Conservation (phyloP, 768 basidiomycete species). For the Tylopilus felleus region DNA sequence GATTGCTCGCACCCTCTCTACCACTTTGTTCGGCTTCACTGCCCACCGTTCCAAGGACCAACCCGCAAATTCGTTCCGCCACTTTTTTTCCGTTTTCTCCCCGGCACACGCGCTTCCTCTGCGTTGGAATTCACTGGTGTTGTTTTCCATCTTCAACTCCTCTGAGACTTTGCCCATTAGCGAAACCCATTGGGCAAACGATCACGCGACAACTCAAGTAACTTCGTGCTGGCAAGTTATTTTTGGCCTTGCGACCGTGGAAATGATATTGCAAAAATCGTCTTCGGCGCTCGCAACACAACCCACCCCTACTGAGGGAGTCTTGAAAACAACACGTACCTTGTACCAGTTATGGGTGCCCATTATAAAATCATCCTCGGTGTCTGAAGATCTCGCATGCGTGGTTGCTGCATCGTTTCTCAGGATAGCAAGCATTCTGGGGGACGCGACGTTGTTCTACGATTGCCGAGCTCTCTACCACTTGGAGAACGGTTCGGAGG, state of each 20-base stretch:
- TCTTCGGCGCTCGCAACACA: background rate
- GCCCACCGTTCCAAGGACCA: background rate
- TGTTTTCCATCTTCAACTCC: slow-evolving; percentile 36
- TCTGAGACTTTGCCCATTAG: background rate
- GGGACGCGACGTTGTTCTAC: slow-evolving; percentile 36
- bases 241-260: slow-evolving; percentile 39
- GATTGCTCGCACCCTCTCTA: slow-evolving; percentile 15
- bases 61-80: background rate
- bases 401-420: slow-evolving; percentile 44
- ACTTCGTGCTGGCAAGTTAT: slow-evolving; percentile 39
- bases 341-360: slow-evolving; percentile 44
- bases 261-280: slow-evolving; percentile 21
- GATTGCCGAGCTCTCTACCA: slow-evolving; percentile 36
- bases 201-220: slow-evolving; percentile 4
- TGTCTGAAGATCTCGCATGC: slow-evolving; percentile 30
- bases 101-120: slow-evolving; percentile 25
- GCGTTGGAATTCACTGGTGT: slow-evolving; percentile 43
- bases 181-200: background rate
- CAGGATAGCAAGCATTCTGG: slow-evolving; percentile 37
- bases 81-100: slow-evolving; percentile 27
- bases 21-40: slow-evolving; percentile 6
- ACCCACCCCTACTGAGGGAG: background rate
- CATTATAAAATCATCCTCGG: slow-evolving; percentile 17
- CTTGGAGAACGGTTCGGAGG: slow-evolving; percentile 21
- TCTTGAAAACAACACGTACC: slow-evolving; percentile 29